Base-by-base conservation (phyloP, 805 yeast genomes). In the Candida incommunis region DNA sequence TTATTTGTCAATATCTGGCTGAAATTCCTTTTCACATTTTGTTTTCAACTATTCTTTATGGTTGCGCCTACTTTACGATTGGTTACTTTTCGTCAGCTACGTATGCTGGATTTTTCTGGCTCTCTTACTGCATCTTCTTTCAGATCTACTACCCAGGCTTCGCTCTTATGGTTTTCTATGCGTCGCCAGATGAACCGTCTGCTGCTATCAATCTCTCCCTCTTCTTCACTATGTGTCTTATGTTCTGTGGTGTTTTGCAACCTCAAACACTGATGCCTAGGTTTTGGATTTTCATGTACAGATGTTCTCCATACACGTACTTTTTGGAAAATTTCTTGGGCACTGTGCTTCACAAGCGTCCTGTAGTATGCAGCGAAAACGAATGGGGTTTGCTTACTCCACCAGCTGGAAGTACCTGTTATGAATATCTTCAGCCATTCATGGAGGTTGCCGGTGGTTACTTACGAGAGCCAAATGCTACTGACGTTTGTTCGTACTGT, bases 271-370 rank as follows among this genome's bases (percentile, higher is more conserved):
- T 68, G 44, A 72, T 82, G 78, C 92, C 94, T 11, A 78, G 83
- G 1, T 84, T 84, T 67, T 84, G 94, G 94, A 76, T 74, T 41
- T 84, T 81, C 59, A 81, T 84, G 87, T 79, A 82, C 73, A 73
- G 81, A 52, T 70, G 69, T 20, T 78, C 84, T 22, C 94, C 71
- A 4, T 72, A 72, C 62, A 81, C 90, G 1, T 84, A 84, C 57
- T 74, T 80, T 59, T 66, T 83, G 47, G 76, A 75, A 50, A 68
- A 75, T 44, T 66, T 80, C 49, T 65, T 78, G 40, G 67, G 64
- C 22, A 62, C 58, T 24, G 67, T 71, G 44, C 63, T 71, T 52
- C 79, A 79, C 51, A 71, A 68, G 31, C 66, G 73, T 50, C 57
- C 61, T 29, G 79, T 82, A 11, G 54, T 47, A 13, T 81, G 88